These are phyloP conservation scores for Polygonum maritimum DNA, from an alignment of 148 eudicot genomes.

Conservation along the genomic window DNA sequence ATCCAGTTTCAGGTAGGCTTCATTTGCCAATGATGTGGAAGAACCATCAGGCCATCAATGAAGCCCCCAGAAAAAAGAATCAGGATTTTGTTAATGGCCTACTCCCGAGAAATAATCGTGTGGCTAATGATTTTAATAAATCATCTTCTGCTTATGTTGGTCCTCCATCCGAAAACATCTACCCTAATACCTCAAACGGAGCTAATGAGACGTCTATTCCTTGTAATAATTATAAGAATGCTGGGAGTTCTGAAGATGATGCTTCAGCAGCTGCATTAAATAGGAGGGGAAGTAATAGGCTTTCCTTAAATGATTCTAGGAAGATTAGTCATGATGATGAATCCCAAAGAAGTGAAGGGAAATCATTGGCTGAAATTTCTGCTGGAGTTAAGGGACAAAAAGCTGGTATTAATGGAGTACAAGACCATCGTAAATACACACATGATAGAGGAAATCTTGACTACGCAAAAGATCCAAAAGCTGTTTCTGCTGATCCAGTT, in stretches of 20 bases:
- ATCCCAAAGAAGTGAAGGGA: slow-evolving; percentile 16
- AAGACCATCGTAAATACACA: slow-evolving; percentile 26
- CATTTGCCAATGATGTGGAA: slow-evolving; percentile 75
- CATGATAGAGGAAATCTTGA: slow-evolving; percentile 29
- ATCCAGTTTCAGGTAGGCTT: slow-evolving; percentile 45
- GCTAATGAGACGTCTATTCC: slow-evolving; percentile 18
- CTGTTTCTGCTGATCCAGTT: slow-evolving; percentile 41
- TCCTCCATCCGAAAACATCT: slow-evolving; percentile 27
- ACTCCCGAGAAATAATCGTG: slow-evolving; percentile 30
- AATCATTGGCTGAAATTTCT: slow-evolving; percentile 15
- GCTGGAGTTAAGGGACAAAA: slow-evolving; percentile 22
- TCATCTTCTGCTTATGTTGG: slow-evolving; percentile 43
- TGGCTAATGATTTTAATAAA: slow-evolving; percentile 25
- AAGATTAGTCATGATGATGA: slow-evolving; percentile 17
- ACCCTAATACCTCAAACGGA: slow-evolving; percentile 22
- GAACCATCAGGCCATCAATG: slow-evolving; percentile 62
- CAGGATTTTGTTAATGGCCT: slow-evolving; percentile 38
- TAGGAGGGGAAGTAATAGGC: slow-evolving; percentile 18
- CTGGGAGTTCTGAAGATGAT: slow-evolving; percentile 16
- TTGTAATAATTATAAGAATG: slow-evolving; percentile 16
- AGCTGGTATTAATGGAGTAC: slow-evolving; percentile 15
- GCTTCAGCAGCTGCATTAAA: slow-evolving; percentile 15
- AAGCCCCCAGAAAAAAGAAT: slow-evolving; percentile 44
- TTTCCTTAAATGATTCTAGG: slow-evolving; percentile 18
- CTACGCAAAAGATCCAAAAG: slow-evolving; percentile 21